Base-by-base conservation (phyloP, 1,284 basidiomycete species). In the Ceratobasidium sp. region DNA sequence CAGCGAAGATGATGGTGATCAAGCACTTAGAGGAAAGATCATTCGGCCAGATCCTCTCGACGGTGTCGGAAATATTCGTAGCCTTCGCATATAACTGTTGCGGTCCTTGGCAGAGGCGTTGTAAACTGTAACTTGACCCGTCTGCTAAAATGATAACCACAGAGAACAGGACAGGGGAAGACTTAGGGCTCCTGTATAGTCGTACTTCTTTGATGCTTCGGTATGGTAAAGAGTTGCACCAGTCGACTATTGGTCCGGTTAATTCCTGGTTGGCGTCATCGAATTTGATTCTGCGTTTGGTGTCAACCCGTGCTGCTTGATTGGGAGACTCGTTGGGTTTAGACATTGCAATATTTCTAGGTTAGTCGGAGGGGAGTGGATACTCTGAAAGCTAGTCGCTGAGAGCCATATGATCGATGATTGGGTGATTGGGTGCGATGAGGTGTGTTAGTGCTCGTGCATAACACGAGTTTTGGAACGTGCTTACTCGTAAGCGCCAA, bases 231-330 rank as follows among this genome's bases (percentile, higher is more conserved):
- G 43, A 49, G 6, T 49, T 48, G 24, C 46, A 65, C 63, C 63
- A 65, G 31, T 65, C 63, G 11, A 65, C 27, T 8, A 65, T 65
- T 29, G 63, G 63, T 8, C 46, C 63, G 2, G 16, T 6, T 16
- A 59, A 39, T n/a, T 34, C 29, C 31, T 37, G 9, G 7, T n/a
- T 59, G 2, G 31, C 24, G 22, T 9, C 24, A 22, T 31, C 29
- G 8, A 56, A 31, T 6, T 27, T 6, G 24, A 56, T 56, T 27
- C 6, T 24, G 27, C 24, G 53, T 19, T 29, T 6, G 19, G n/a
- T 43, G 41, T 51, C 7, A n/a, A n/a, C 49, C 19, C 19, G 49
- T 5, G 19, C 49, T 5, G 22, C 49, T 51, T n/a, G 49, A n/a
- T 24, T 51, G 49, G 19, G 19, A 24, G 43, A 19, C 43, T 8